Evolutionary conservation across 1,139 yeast species (phyloP), one percentile per base, ranked within the genome.

Genomic region (Zygoascus sp.): DNA sequence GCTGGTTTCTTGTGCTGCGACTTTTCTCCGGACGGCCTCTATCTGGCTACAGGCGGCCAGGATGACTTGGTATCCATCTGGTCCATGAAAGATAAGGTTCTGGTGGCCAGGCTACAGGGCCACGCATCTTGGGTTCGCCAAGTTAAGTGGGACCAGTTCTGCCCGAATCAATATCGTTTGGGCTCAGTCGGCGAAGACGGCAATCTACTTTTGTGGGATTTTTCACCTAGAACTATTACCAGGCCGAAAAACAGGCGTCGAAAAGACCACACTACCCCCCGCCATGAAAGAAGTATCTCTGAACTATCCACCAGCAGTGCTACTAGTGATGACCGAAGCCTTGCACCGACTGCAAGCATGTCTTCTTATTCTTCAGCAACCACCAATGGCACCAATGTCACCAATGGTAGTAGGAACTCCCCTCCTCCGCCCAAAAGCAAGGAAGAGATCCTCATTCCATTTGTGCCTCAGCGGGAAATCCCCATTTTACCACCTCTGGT

Each of bases 141-240:
- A 8, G 73, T 84, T 2, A 59, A 66, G 27, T 69, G 77, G 53
- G 80, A 75, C 52, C 65, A 66, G 9, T 63, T 59, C 63, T 60
- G 51, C 37, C 58, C 62, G 35, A 69, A 69, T 45, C 57, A 57
- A 56, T 85, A 85, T 61, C 72, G 83, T 48, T 63, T 85, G 32
- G 77, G 83, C 1, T 74, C 84, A 36, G 81, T 81, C 50, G 89
- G 90, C 1, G 81, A 76, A 57, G 95, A 85, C 60, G 88, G 89
- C 0, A 73, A 74, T 48, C 65, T 84, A 7, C 64, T 81, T 30
- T 67, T 83, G 25, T 85, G 90, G 87, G 94, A 85, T 57, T 82
- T 85, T 61, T 79, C 80, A 45, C 83, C 84, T 37, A 72, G 76
- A 56, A 76, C 81, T 10, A 63, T 83, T 39, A 60, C 59, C 16